Evolutionary conservation across 768 basidiomycete genomes (phyloP).

Genomic region (Pholiota conissans): DNA sequence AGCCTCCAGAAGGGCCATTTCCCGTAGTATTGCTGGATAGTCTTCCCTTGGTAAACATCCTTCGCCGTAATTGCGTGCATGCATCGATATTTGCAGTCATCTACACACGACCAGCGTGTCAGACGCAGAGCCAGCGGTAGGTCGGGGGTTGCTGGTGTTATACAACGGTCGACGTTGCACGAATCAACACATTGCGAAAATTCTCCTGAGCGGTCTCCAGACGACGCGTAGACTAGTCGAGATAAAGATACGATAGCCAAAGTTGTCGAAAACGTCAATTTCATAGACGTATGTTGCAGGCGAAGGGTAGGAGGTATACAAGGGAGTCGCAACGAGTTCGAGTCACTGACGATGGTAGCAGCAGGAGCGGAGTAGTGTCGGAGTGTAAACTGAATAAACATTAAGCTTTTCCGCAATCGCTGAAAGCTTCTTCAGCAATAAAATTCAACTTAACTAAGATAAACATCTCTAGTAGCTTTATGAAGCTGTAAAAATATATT

Average conservation of each 20-base stretch:
- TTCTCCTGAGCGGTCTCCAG: slow-evolving; percentile 58
- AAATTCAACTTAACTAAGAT: no score
- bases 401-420: no score
- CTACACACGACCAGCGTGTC: slow-evolving; percentile 84
- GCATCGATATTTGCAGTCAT: slow-evolving; percentile 89
- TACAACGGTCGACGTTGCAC: slow-evolving; percentile 45
- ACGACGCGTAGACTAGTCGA: slow-evolving; percentile 42
- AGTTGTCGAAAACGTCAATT: background rate
- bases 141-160: slow-evolving; percentile 21
- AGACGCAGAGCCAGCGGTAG: slow-evolving; percentile 59
- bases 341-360: no score
- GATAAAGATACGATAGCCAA: background rate
- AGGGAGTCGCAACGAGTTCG: no score
- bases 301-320: background rate
- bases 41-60: slow-evolving; percentile 39
- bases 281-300: background rate
- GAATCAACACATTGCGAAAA: slow-evolving; percentile 52
- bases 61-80: slow-evolving; percentile 75
- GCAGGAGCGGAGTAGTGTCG: no score
- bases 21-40: slow-evolving; percentile 82
- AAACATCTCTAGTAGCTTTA: no score
- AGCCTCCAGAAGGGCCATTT: slow-evolving; percentile 97
- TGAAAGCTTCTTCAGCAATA: no score
- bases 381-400: background rate
- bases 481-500: no score